Percentiles rank a stretch among this genome's conserved stretches.
Conservation (phyloP, 2,329 filamentous ascomycete species). For the Curvularia verruculosa region DNA sequence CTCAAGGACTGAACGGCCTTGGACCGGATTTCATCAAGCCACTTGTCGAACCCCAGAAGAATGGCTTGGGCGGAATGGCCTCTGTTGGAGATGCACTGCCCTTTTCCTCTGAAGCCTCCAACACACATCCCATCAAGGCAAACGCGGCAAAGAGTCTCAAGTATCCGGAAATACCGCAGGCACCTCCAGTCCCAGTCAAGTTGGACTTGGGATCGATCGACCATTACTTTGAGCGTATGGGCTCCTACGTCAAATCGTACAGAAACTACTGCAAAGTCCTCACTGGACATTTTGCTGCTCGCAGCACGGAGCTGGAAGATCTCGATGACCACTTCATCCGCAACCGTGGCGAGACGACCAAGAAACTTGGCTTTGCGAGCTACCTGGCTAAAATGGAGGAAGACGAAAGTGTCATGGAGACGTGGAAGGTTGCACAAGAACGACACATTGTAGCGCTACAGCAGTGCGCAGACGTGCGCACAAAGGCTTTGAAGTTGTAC, state of each 20-base stretch:
- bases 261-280: slow-evolving; percentile 61
- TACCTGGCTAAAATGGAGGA: slow-evolving; percentile 68
- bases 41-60: slow-evolving; percentile 51
- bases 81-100: slow-evolving; percentile 62
- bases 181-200: slow-evolving; percentile 53
- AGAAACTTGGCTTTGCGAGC: slow-evolving; percentile 60
- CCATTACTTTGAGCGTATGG: slow-evolving; percentile 60
- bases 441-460: slow-evolving; percentile 64
- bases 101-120: slow-evolving; percentile 62
- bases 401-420: slow-evolving; percentile 66
- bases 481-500: slow-evolving; percentile 39
- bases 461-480: slow-evolving; percentile 41
- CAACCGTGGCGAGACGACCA: slow-evolving; percentile 56
- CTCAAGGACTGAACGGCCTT: slow-evolving; percentile 52
- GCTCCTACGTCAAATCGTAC: slow-evolving; percentile 63
- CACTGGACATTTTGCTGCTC: slow-evolving; percentile 61
- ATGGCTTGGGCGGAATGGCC: slow-evolving; percentile 59
- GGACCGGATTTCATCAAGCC: slow-evolving; percentile 58
- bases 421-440: slow-evolving; percentile 66
- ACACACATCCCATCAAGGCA: slow-evolving; percentile 50
- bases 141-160: slow-evolving; percentile 51
- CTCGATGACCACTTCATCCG: slow-evolving; percentile 57
- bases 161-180: slow-evolving; percentile 59
- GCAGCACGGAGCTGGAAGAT: slow-evolving; percentile 56
- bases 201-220: slow-evolving; percentile 58